A percentile compares a stretch with the other conserved stretches of the same genome.
Evolutionary conservation across 2,329 filamentous ascomycete genomes (phyloP).

Genomic region (Botryotinia calthae): DNA sequence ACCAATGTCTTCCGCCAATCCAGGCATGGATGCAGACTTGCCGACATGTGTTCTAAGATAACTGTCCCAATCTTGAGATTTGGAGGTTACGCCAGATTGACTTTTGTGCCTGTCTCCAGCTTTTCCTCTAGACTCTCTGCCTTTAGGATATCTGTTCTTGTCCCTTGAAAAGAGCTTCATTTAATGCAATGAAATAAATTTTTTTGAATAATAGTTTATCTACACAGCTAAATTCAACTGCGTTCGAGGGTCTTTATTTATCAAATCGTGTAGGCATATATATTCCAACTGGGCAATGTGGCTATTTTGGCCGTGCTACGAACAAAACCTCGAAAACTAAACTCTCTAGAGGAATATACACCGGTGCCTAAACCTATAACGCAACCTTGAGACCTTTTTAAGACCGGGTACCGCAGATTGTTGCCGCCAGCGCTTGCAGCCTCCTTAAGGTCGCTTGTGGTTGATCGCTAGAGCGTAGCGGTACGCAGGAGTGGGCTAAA

Average conservation of each 20-base stretch:
- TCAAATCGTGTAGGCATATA: neutral
- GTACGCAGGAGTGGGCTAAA: neutral
- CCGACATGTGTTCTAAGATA: neutral
- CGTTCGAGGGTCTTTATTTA: no score
- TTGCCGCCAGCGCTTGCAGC: neutral
- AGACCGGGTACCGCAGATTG: neutral
- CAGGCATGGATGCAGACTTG: neutral
- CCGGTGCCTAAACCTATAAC: neutral
- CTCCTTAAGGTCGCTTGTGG: neutral
- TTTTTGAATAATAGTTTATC: no score
- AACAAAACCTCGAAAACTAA: neutral
- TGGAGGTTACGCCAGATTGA: neutral
- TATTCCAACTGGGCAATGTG: neutral
- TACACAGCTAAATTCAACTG: neutral
- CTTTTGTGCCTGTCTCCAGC: neutral
- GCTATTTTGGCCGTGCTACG: neutral
- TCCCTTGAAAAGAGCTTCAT: no score
- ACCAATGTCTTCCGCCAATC: neutral
- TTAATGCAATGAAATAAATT: neutral
- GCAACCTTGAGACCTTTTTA: neutral
- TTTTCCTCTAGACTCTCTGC: no score
- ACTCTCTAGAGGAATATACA: neutral
- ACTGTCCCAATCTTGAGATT: no score
- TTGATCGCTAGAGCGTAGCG: neutral
- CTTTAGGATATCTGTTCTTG: no score